Evolutionary conservation across 129 eudicot genomes (phyloP).

Genomic region (Glebionis coronaria): DNA sequence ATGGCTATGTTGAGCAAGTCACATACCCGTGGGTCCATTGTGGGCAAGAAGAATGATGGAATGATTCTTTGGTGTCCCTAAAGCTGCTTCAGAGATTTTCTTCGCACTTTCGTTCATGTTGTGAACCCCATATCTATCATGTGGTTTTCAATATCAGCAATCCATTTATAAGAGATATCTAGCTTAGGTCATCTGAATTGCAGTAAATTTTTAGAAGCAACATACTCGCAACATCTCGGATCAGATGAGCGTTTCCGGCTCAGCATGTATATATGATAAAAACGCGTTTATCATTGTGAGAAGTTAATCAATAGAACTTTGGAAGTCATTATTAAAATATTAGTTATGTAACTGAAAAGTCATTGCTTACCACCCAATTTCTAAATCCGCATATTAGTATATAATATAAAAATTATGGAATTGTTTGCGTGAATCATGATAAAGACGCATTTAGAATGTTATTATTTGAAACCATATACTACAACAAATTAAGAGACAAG

Average conservation of each 20-base stretch:
- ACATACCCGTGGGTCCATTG: constrained; percentile 89
- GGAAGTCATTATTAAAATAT: too few relatives aligned
- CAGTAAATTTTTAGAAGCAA: too few relatives aligned
- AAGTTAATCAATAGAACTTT: too few relatives aligned
- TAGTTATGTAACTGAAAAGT: too few relatives aligned
- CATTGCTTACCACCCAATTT: too few relatives aligned
- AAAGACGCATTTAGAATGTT: background rate
- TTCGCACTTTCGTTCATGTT: constrained; percentile 75
- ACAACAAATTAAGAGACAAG: background rate
- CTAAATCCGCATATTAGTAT: background rate
- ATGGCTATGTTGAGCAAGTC: constrained; percentile 18
- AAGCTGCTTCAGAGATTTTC: constrained; percentile 60
- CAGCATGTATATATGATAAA: too few relatives aligned
- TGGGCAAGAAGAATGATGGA: constrained; percentile 81
- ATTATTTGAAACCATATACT: background rate
- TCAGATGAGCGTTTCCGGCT: too few relatives aligned
- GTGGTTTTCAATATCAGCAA: constrained; percentile 14
- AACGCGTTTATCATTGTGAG: too few relatives aligned
- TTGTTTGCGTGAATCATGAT: too few relatives aligned
- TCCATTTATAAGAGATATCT: background rate
- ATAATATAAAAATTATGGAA: background rate
- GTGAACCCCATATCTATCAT: constrained; percentile 62
- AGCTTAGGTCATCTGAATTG: too few relatives aligned
- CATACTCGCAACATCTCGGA: too few relatives aligned
- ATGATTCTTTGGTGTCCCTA: constrained; percentile 73